Percentiles rank a stretch among this genome's conserved stretches.
phyloP scores from a whole-genome alignment of 2,329 filamentous ascomycete species.

The Ustulina deusta region DNA sequence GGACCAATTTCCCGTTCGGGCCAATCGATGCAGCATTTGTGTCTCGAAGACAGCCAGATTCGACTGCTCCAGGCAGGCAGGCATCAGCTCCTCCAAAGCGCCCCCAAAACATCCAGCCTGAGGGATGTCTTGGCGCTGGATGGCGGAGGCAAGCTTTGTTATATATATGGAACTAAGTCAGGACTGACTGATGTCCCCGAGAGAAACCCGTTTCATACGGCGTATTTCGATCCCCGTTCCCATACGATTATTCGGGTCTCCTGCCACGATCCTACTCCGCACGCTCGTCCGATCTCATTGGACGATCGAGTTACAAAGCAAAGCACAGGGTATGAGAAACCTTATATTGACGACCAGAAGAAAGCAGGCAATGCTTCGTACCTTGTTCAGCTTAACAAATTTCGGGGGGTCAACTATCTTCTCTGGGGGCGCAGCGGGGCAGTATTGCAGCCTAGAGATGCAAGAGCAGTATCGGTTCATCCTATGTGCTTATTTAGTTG shows the following conservation, averaged over 20 bases:
- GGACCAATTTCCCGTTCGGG: constrained; percentile 30
- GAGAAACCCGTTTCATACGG: constrained; percentile 17
- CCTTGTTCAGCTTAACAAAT: background rate
- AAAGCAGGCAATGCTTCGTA: constrained; percentile 11
- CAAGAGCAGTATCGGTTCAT: constrained; percentile 12
- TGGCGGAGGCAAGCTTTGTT: constrained; percentile 7
- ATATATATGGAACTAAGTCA: constrained; percentile 5
- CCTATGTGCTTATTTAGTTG: background rate
- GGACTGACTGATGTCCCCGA: background rate
- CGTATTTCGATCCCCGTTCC: constrained; percentile 19
- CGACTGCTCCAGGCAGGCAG: background rate
- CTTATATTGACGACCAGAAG: constrained; percentile 25
- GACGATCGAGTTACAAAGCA: background rate
- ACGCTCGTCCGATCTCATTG: constrained; percentile 21
- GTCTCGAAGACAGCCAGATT: background rate
- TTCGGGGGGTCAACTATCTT: too few species aligned
- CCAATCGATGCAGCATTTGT: constrained; percentile 1
- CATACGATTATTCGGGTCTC: too few species aligned
- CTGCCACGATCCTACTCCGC: constrained; percentile 3
- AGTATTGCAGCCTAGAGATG: constrained; percentile 1
- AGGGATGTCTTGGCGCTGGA: constrained; percentile 13
- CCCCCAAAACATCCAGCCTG: constrained; percentile 4
- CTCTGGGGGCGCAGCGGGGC: constrained; percentile 20
- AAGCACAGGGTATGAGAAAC: constrained; percentile 2
- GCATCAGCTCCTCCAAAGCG: constrained; percentile 14